Conservation (phyloP, 192 early-diverging fungal species). For the Backusella mclennaniae region DNA sequence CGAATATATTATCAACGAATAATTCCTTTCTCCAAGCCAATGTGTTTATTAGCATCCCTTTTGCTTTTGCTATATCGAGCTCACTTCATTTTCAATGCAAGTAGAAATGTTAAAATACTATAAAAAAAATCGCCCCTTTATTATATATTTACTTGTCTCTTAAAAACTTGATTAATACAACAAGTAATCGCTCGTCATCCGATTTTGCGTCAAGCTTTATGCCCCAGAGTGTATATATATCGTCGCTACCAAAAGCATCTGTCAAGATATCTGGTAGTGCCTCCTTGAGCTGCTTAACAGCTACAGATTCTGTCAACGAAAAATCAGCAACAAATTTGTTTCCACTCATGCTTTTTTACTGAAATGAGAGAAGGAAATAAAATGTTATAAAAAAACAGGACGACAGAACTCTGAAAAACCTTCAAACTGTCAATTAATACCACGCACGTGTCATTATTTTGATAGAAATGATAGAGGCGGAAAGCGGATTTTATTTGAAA, state of each 20-base stretch:
- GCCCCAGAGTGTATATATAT: constrained; percentile 49
- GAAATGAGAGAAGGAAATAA: background rate
- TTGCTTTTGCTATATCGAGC: constrained; percentile 35
- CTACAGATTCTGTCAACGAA: constrained; percentile 29
- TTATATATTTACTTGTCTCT: constrained; percentile 39
- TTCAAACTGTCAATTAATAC: background rate
- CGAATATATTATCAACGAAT: constrained; percentile 38
- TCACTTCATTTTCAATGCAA: constrained; percentile 16
- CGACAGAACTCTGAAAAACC: background rate
- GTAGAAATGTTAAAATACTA: background rate
- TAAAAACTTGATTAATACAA: constrained; percentile 57
- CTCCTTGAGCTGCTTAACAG: constrained; percentile 45
- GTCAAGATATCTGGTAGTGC: constrained; percentile 42
- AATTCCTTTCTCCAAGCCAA: constrained; percentile 56
- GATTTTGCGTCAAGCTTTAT: constrained; percentile 41
- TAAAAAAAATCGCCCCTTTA: background rate
- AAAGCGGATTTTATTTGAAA: background rate
- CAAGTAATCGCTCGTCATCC: constrained; percentile 49
- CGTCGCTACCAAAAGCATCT: constrained; percentile 19
- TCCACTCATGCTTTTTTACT: background rate
- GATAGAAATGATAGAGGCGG: background rate
- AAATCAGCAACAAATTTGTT: constrained; percentile 36
- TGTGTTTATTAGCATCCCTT: constrained; percentile 47
- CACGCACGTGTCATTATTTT: background rate
- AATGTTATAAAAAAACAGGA: background rate